Evolutionary conservation across 148 eudicot genomes (phyloP), one percentile per base, ranked within the genome.

Genomic region (Pouteria glomerata): DNA sequence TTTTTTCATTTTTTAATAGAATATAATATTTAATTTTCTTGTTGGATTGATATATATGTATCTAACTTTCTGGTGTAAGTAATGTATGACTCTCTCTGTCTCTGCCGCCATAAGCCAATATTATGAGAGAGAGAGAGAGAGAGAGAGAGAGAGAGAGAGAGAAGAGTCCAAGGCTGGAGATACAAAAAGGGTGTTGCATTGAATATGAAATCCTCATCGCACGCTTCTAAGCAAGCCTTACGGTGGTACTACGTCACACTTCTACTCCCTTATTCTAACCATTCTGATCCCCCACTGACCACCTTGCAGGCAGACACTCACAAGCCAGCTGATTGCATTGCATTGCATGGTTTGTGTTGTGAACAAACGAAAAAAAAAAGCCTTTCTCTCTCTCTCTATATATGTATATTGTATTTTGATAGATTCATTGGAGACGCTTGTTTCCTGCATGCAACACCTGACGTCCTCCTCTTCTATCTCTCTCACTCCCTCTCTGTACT

Each of bases 201-300:
- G 26, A 62, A 62, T 35, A 21, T 37, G 29, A 61, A 61, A 35
- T 61, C 44, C 44, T 33, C 24, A 6, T 34, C 65, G 34, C 45
- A 61, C 65, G 44, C 65, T 61, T 61, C 65, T 26, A 35, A 61
- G 66, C 66, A 62, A 45, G 66, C 64, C 23, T 60, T 60, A 33
- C 45, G 66, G 47, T 62, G 45, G 11, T 2, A 62, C 48, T 35
- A 35, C 66, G 66, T 62, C 66, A 62, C 48, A 35, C 3, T 16
- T 33, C 1, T 3, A n/a, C n/a, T n/a, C 12, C 26, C 11, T 34
- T 41, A 24, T 62, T 18, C 12, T 31, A 10, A 35, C 10, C 15
- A 18, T 21, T 37, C n/a, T 14, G 16, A 14, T 8, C 34, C 41
- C 41, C 23, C 47, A 62, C 66, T 62, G 66, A 62, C 66, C 30